These are phyloP conservation scores for Kurtzmaniella quercitrusa DNA, from an alignment of 1,139 yeast species.

Conservation along the genomic window DNA sequence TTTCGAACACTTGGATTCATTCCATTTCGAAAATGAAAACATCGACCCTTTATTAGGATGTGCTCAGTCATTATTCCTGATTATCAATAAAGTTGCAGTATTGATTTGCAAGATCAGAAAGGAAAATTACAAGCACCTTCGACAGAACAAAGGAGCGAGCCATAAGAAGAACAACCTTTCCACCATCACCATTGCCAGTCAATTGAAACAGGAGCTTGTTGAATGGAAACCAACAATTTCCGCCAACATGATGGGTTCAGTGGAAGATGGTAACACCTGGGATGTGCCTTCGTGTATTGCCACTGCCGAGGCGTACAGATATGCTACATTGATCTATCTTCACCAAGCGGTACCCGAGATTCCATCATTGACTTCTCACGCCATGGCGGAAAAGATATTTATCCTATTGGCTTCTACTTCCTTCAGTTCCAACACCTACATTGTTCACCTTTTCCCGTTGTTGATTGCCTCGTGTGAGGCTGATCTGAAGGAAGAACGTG, in stretches of 20 bases:
- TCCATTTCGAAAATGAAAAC: constrained; percentile 28
- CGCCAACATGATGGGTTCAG: constrained; percentile 24
- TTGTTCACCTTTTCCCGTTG: constrained; percentile 61
- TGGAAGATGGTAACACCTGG: constrained; percentile 26
- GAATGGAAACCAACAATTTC: constrained; percentile 52
- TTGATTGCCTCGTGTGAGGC: constrained; percentile 66
- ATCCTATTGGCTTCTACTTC: constrained; percentile 62
- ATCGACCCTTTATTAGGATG: constrained; percentile 67
- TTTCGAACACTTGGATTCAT: constrained; percentile 30
- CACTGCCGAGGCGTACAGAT: constrained; percentile 66
- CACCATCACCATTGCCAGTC: constrained; percentile 52
- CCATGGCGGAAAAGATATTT: constrained; percentile 55
- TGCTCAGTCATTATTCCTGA: constrained; percentile 57
- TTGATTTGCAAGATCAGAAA: constrained; percentile 48
- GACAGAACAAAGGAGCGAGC: constrained; percentile 12
- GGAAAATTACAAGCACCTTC: constrained; percentile 8
- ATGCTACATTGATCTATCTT: constrained; percentile 51
- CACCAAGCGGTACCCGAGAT: constrained; percentile 71
- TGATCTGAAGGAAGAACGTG: constrained; percentile 51
- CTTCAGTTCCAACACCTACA: constrained; percentile 49
- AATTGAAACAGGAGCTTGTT: constrained; percentile 46
- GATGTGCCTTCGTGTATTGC: constrained; percentile 59
- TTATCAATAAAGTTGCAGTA: constrained; percentile 60
- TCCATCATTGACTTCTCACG: constrained; percentile 51
- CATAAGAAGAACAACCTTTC: constrained; percentile 34